Percentiles rank a stretch among this genome's conserved stretches.
phyloP scores from a whole-genome alignment of 2,329 filamentous ascomycete genomes.

The Lecanosticta acicola region DNA sequence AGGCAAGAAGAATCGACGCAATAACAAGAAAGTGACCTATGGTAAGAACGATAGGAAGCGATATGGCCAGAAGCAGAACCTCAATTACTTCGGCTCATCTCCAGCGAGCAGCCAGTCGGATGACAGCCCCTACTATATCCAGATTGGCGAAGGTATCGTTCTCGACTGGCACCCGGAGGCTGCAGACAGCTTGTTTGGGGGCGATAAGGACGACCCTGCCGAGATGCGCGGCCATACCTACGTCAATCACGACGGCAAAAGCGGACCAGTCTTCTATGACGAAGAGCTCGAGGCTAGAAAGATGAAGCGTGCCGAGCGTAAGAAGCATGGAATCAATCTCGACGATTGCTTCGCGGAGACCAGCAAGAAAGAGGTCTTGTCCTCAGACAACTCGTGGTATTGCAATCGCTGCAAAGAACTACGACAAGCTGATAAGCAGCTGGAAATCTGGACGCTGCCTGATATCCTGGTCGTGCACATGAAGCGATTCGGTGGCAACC shows the following conservation, averaged over 20 bases:
- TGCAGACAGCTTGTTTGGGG: slow-evolving; percentile 64
- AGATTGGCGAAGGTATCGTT: slow-evolving; percentile 76
- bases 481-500: slow-evolving; percentile 86
- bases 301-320: slow-evolving; percentile 58
- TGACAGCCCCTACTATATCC: slow-evolving; percentile 46
- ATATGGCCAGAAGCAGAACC: slow-evolving; percentile 2
- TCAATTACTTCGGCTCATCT: not conserved
- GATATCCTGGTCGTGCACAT: slow-evolving; percentile 93
- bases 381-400: slow-evolving; percentile 95
- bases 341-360: slow-evolving; percentile 93
- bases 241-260: slow-evolving; percentile 50
- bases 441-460: slow-evolving; percentile 93
- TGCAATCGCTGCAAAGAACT: slow-evolving; percentile 94
- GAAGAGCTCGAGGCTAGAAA: slow-evolving; percentile 60
- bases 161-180: slow-evolving; percentile 75
- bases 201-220: slow-evolving; percentile 37
- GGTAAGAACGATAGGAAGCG: slow-evolving; percentile 20
- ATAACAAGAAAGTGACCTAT: slow-evolving; percentile 18
- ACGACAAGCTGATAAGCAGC: slow-evolving; percentile 86
- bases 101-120: slow-evolving; percentile 9
- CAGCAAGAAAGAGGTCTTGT: slow-evolving; percentile 86
- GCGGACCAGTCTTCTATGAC: slow-evolving; percentile 50
- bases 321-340: slow-evolving; percentile 71
- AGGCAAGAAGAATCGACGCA: slow-evolving; percentile 7
- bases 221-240: slow-evolving; percentile 52